These are phyloP conservation scores for Heliosperma pusillum DNA, from an alignment of 148 eudicot genomes.

Conservation along the genomic window DNA sequence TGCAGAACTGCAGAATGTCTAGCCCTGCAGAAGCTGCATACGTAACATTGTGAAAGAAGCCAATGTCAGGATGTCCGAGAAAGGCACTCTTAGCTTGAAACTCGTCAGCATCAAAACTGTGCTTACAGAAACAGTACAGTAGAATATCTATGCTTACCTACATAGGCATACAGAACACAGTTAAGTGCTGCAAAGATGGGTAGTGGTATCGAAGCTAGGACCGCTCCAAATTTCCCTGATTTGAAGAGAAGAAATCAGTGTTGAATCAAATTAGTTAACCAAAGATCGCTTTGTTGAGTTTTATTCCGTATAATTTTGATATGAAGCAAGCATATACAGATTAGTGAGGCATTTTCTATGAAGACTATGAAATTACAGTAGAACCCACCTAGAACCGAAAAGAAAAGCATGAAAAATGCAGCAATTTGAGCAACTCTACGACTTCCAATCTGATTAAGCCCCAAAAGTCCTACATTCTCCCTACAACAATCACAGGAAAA, in stretches of 20 bases:
- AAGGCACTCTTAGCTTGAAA: background rate
- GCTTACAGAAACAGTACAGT: background rate
- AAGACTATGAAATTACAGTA: background rate
- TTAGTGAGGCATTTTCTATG: no score
- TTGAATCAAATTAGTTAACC: background rate
- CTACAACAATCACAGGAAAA: conserved; percentile 30
- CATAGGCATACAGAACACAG: conserved; percentile 79
- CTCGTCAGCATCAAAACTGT: no score
- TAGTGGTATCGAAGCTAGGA: conserved; percentile 82
- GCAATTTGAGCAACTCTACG: conserved; percentile 76
- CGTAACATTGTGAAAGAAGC: background rate
- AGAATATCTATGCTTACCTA: conserved; percentile 43
- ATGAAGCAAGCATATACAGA: no score
- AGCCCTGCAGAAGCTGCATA: conserved; percentile 75
- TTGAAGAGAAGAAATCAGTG: background rate
- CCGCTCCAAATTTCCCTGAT: conserved; percentile 87
- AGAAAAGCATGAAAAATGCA: conserved; percentile 78
- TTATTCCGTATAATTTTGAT: no score
- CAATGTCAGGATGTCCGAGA: background rate
- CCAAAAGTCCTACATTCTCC: conserved; percentile 82
- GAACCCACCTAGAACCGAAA: conserved; percentile 61
- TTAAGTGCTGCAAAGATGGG: conserved; percentile 82
- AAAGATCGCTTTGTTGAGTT: no score
- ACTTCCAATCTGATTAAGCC: conserved; percentile 70
- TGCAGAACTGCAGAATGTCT: conserved; percentile 81